Evolutionary conservation across 208 protist genomes (phyloP), one percentile per base, ranked within the genome.

Genomic region (Lotmaria passim): DNA sequence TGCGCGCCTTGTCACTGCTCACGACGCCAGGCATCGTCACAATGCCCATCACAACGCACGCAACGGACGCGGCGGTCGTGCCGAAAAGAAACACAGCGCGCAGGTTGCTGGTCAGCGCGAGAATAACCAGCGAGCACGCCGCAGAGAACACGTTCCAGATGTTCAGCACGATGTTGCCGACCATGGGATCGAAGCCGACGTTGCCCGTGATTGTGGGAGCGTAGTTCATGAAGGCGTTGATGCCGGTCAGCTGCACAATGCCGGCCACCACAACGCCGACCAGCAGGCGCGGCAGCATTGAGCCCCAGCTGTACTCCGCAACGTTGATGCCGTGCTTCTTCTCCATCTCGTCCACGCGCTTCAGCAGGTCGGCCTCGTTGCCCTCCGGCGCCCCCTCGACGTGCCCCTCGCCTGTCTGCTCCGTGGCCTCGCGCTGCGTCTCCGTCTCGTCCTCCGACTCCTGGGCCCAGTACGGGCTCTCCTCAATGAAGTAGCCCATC

Each of bases 211-310:
- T 93, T 24, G 69, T 90, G 14, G 85, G 87, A 17, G 90, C 85
- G 73, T 93, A 95, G 75, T 90, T 92, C 87, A 92, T 93, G 36
- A 95, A 80, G 55, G 85, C 85, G 61, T 87, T 91, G 56, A 93
- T 91, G 55, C 90, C 87, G 34, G 90, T 95, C 70, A 95, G 72
- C 72, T 94, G 89, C 44, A 83, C 69, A 44, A 87, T 78, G 26
- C 81, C 79, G 14, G 84, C 78, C 51, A 87, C 71, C 14, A 82
- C 70, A 38, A 69, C 44, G 33, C 70, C 83, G 43, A 94, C 76
- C 31, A 79, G 7, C 30, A 92, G 69, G 10, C 65, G 79, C 8
- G 64, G 61, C 11, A 69, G 26, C 84, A 90, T 89, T 55, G 85
- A 52, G 30, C n/a, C 34, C 38, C 41, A 82, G 51, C 73, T 68